Base-by-base conservation (phyloP, 768 basidiomycete species). In the Rhizopogon vinicolor region DNA sequence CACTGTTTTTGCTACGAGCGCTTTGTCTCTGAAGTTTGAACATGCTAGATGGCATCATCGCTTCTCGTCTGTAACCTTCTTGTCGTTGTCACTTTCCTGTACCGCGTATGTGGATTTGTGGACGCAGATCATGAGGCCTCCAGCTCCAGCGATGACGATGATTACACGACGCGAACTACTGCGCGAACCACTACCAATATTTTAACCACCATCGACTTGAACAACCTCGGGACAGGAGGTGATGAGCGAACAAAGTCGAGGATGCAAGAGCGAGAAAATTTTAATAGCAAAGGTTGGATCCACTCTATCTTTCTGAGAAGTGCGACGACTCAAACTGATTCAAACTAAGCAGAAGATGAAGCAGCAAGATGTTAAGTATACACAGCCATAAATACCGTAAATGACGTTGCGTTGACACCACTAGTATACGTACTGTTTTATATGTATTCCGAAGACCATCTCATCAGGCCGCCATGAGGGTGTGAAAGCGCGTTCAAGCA, bases 401-500 rank as follows among this genome's bases (percentile, higher is more conserved):
- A 3, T 25, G 22, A 25, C 22, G 25, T 25, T 25, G 25, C 3
- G 25, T 25, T 5, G 25, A 25, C 25, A 25, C 25, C 25, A 3
- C 25, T 25, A 25, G 25, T 4, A 25, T 25, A 25, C 25, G 3
- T 25, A 25, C 25, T 25, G 25, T 25, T 25, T 25, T 25, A 25
- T 25, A 25, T 25, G 25, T 25, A 25, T 25, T 4, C 25, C 25
- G 12, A 25, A 37, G 35, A 63, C 31, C 22, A 19, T 33, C 16
- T 4, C 18, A 25, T 49, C 42, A n/a, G 39, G 53, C 10, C 42
- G 40, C 9, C 19, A 41, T 29, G 57, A 55, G 28, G 49, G 40
- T 18, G 8, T 37, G n/a, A 18, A 44, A 40, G 56, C 44, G 62
- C 65, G 48, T 51, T 57, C 12, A 52, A 65, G 31, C 67, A 57